Base-by-base conservation (phyloP, 176 grass and related monocot genomes). In the Thinopyrum elongatum region DNA sequence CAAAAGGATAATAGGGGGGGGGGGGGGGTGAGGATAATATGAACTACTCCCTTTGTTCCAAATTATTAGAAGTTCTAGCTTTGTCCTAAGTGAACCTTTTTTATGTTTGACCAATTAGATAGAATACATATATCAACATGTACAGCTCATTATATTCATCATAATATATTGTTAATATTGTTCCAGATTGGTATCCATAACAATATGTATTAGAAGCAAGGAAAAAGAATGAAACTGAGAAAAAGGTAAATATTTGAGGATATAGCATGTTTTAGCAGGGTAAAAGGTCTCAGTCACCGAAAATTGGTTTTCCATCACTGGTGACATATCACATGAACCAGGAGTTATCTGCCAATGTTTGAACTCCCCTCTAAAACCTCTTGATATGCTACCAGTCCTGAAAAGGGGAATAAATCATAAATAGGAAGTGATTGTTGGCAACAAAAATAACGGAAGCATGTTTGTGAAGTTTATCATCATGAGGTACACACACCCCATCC, bases 281-380 rank as follows among this genome's bases (percentile, higher is more conserved):
- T 69, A 67, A 65, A 90, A 73, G 76, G 63, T 58, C 8, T 27
- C 12, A 69, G 22, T 92, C 95, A 98, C 95, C 70, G 95, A 98
- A 87, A 98, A 98, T 84, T 98, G 95, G 88, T 98, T 98, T 83
- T 93, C 88, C 93, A 98, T 98, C 72, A 98, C 95, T 53, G 93
- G 91, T 63, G 95, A 94, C 33, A 80, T 90, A 88, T 98, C 90
- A 83, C 86, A 95, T 83, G 86, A 92, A 92, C 95, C 93, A 91
- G 95, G 95, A 69, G 88, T 82, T 86, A 98, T 94, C 84, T 98
- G 95, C 95, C 93, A 98, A 77, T 98, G 88, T 70, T 92, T 95
- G 44, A 98, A 98, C 83, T 98, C 95, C 70, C 95, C 95, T 80
- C 95, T 98, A 89, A 98, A 98, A 47, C 95, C 95, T 90, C 95